Evolutionary conservation across 768 basidiomycete species (phyloP), one percentile per base, ranked within the genome.

Genomic region (Crassisporium funariophilum): DNA sequence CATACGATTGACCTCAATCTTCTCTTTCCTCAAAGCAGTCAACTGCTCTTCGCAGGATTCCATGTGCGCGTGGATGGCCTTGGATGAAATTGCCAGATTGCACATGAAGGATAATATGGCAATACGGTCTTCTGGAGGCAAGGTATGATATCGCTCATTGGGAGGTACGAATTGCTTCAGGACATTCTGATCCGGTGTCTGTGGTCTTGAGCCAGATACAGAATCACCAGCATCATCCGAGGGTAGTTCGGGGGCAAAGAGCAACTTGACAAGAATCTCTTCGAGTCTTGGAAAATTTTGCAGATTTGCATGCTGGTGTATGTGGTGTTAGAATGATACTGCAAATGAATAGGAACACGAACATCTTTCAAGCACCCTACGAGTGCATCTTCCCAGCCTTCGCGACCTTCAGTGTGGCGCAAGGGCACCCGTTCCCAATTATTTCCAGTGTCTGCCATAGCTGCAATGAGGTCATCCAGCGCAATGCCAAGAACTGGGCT

Each of bases 1-100:
- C 58, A 86, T 74, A 49, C 95, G 79, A 69, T 97, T 97, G 50
- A 94, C 83, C 52, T 98, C 97, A 23, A 95, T 93, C 66, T 95
- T 90, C 66, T 95, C 91, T 68, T 98, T 99, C 53, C 97, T 72
- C 24, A 97, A 73, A 20, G 94, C 91, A 7, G 97, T 98, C 52
- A 99, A 66, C 53, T 88, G 85, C 56, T 88, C 81, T 60, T 95
- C 93, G 58, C 90, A 91, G 35, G 82, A 79, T 58, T 99, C 97
- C 82, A 98, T 88, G 58, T 91, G 89, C 4, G 78, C 68, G 60
- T 94, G 89, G 16, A 98, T 84, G 8, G 83, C 78, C 68, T 93
- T 95, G 67, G 91, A 93, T 17, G 94, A 92, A 19, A 94, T 82
- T 1, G 87, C 93, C 41, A 95, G 68, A 59, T 95, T 91, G 68